Conservation (phyloP, 306 rosid species). For the Potentilla sterilis region DNA sequence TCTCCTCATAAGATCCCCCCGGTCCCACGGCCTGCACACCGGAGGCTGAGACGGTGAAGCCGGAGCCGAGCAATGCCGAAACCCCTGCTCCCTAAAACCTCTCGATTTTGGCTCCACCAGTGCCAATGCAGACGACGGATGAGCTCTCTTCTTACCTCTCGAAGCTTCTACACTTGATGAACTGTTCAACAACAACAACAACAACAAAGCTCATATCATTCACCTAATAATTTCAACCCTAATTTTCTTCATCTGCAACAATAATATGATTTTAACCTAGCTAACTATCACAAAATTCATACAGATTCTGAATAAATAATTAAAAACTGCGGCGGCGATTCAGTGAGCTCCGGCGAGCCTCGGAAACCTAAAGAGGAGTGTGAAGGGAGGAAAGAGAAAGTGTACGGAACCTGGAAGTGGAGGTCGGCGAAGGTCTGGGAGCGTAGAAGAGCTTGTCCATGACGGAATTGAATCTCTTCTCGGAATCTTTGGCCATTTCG, state of each 20-base stretch:
- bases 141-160: conserved; percentile 56
- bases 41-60: conserved; percentile 33
- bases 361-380: neutral
- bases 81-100: conserved; percentile 38
- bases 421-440: conserved; percentile 43
- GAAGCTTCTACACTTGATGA: conserved; percentile 42
- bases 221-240: neutral
- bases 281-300: neutral
- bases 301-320: neutral
- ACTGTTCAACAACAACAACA: conserved; percentile 29
- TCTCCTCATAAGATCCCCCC: conserved; percentile 76
- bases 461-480: conserved; percentile 68
- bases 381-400: neutral
- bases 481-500: conserved; percentile 68
- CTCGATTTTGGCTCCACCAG: conserved; percentile 41
- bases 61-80: conserved; percentile 35
- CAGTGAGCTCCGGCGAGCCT: neutral
- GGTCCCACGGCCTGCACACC: conserved; percentile 89
- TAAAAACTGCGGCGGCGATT: neutral
- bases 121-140: conserved; percentile 53
- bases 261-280: neutral
- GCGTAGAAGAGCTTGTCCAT: conserved; percentile 82
- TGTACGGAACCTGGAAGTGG: conserved; percentile 53
- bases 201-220: neutral
- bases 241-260: neutral